phyloP scores from a whole-genome alignment of 2,329 filamentous ascomycete species.

The Simplicillium aogashimaense region DNA sequence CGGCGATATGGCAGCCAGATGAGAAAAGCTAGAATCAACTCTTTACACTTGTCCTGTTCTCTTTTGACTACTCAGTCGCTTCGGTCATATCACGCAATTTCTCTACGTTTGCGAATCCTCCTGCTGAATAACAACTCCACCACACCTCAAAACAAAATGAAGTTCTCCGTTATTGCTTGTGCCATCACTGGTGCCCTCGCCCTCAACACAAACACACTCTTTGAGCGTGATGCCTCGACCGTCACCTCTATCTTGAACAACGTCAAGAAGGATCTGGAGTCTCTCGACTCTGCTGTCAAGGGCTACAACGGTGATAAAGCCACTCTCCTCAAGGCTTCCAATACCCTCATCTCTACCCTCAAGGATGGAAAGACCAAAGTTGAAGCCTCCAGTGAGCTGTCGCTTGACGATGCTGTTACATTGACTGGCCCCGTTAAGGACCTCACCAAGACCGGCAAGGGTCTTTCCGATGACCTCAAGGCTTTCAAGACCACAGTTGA shows the following conservation, averaged over 20 bases:
- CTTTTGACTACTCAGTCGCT: too few relatives aligned
- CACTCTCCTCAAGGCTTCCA: slow-evolving; percentile 3
- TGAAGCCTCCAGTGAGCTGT: neutral
- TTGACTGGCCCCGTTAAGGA: slow-evolving; percentile 3
- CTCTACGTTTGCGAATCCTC: too few relatives aligned
- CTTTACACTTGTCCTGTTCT: too few relatives aligned
- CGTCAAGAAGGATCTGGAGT: slow-evolving; percentile 2
- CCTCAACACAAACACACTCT: neutral
- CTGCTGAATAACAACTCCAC: too few relatives aligned
- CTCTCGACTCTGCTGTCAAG: slow-evolving; percentile 2
- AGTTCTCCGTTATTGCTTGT: neutral
- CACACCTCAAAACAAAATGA: too few relatives aligned
- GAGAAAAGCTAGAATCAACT: too few relatives aligned
- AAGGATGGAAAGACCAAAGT: slow-evolving; percentile 5
- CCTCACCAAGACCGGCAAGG: slow-evolving; percentile 1
- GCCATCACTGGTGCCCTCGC: slow-evolving; percentile 1
- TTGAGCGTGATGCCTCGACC: slow-evolving; percentile 1
- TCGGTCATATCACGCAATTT: too few relatives aligned
- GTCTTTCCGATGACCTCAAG: slow-evolving; percentile 1
- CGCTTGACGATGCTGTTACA: slow-evolving; percentile 3
- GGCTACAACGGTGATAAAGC: slow-evolving; percentile 2
- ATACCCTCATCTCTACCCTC: slow-evolving; percentile 1
- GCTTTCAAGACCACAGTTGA: neutral
- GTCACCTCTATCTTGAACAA: slow-evolving; percentile 1
- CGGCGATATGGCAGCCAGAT: too few relatives aligned